Evolutionary conservation across 2,329 filamentous ascomycete species (phyloP), one percentile per base, ranked within the genome.

Genomic region (Fusarium sp.): DNA sequence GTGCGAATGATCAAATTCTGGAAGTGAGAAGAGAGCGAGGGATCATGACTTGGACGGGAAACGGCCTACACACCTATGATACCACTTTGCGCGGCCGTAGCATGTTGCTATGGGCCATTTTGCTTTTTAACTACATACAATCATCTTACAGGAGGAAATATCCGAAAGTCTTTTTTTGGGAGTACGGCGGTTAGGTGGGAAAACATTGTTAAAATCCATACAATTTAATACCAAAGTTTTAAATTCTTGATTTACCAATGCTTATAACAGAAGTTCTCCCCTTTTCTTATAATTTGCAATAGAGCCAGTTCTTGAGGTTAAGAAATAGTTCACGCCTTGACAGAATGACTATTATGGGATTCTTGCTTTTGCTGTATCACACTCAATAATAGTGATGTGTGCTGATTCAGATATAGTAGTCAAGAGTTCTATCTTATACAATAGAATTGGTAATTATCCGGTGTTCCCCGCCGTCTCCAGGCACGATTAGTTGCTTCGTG

Each of bases 51-150:
- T 71, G 60, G 66, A 67, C 62, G 69, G 67, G 69, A 69, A 76
- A 75, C 69, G 74, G 73, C 73, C 72, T 75, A 67, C 50, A 69
- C 61, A 73, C 65, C 60, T 77, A 79, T 79, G 78, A 79, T 79
- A 79, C 78, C 78, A 79, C 75, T 79, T 78, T 79, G 73, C 73
- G 66, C 60, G 64, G 67, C 64, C 64, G 43, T 67, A 67, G 75
- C 67, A 64, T 23, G 58, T 71, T 66, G 64, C 68, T 71, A 65
- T 56, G 61, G 53, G 50, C 66, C 32, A 19, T 54, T 77, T 75
- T 62, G 59, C 75, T 63, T 62, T 73, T 68, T 65, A n/a, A 30
- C n/a, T 53, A 42, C 44, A 54, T 32, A 65, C 65, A 56, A 43
- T 50, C 56, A 52, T 56, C 56, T 60, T 65, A 60, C 56, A 44